These are phyloP conservation scores for Rhynchospora tenuis DNA, from an alignment of 176 grass and related monocot genomes.

Conservation along the genomic window DNA sequence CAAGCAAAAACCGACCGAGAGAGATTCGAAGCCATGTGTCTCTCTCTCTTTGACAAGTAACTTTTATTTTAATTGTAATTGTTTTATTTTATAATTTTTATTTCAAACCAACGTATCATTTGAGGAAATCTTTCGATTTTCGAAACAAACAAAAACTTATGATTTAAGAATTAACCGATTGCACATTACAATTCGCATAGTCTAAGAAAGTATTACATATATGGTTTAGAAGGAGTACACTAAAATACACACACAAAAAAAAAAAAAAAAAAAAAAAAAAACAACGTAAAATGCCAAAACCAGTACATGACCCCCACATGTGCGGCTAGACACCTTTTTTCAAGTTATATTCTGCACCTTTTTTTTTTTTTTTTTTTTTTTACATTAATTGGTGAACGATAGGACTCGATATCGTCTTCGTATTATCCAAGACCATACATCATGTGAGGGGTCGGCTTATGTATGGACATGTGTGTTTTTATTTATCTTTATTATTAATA, in stretches of 20 bases:
- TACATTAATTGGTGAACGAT: not conserved
- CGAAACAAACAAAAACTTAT: too few species aligned
- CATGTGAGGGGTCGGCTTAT: not conserved
- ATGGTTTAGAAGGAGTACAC: too few species aligned
- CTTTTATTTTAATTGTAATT: not conserved
- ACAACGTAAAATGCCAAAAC: not conserved
- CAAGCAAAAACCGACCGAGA: not conserved
- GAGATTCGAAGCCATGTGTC: not conserved
- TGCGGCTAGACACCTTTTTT: too few species aligned
- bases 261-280: not conserved
- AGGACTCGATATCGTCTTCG: not conserved
- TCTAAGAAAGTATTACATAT: too few species aligned
- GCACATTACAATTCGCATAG: too few species aligned
- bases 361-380: too few species aligned
- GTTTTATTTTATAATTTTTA: not conserved
- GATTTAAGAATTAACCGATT: too few species aligned
- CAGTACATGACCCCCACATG: too few species aligned
- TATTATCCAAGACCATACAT: constrained; percentile 7
- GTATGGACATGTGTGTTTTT: constrained; percentile 7
- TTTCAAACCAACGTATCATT: not conserved
- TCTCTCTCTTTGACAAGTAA: not conserved
- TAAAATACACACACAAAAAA: too few species aligned
- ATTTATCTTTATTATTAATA: not conserved
- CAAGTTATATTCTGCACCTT: too few species aligned
- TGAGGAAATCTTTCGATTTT: too few species aligned